These are phyloP conservation scores for Cantharellus cinnabarinus DNA, from an alignment of 768 basidiomycete species.

Conservation along the genomic window DNA sequence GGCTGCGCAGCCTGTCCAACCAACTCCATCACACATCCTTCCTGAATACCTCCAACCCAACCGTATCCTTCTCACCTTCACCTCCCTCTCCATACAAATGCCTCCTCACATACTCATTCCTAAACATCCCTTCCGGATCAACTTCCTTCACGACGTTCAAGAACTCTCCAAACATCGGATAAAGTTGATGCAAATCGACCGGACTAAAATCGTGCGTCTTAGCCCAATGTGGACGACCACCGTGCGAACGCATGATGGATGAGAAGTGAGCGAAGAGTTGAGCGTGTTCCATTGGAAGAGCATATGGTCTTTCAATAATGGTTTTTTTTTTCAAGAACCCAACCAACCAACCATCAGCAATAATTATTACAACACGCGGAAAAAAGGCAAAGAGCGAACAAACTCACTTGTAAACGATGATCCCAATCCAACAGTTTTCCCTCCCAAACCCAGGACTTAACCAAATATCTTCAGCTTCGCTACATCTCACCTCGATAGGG, in stretches of 20 bases:
- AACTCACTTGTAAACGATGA: slow-evolving; percentile 86
- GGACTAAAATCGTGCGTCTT: slow-evolving; percentile 67
- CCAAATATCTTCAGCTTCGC: slow-evolving; percentile 81
- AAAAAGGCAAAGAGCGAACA: background rate
- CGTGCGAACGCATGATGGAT: slow-evolving; percentile 39
- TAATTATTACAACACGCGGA: background rate
- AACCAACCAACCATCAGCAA: background rate
- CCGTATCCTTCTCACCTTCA: background rate
- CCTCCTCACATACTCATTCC: slow-evolving; percentile 74
- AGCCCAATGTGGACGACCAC: slow-evolving; percentile 90
- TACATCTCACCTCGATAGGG: slow-evolving; percentile 81
- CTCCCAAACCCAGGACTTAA: slow-evolving; percentile 70
- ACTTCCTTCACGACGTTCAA: slow-evolving; percentile 38
- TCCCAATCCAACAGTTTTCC: slow-evolving; percentile 83
- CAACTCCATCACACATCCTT: background rate
- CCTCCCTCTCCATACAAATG: slow-evolving; percentile 49
- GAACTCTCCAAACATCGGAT: slow-evolving; percentile 72
- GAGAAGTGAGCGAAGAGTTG: slow-evolving; percentile 61
- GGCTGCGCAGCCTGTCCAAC: background rate
- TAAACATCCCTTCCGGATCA: slow-evolving; percentile 48
- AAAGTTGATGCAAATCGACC: slow-evolving; percentile 38
- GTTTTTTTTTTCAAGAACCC: background rate
- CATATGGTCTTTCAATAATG: slow-evolving; percentile 46
- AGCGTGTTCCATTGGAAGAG: slow-evolving; percentile 62
- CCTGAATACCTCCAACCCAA: background rate